Base-by-base conservation (phyloP, 2,329 filamentous ascomycete species). In the Zasmidium citrigriseum region DNA sequence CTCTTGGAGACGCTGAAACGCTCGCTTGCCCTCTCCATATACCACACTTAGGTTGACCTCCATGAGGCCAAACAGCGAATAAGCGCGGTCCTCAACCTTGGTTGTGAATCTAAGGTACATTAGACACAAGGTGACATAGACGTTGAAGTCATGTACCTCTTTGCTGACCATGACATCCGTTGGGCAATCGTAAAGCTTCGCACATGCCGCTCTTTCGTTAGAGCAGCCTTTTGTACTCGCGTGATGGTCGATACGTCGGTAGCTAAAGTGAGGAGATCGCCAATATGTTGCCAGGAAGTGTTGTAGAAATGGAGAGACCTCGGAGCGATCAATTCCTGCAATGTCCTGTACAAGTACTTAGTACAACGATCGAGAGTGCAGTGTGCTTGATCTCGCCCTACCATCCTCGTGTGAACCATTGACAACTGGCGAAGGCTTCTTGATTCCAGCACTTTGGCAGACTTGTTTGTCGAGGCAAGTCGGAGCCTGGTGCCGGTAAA, bases 11-110 rank as follows among this genome's bases (percentile, higher is more conserved):
- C 60, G 44, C 11, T 49, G 23, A 21, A 63, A 63, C 3, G 60
- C 60, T 21, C 50, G 41, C 14, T 57, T 27, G 10, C 59, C 55
- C 52, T 63, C 59, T 23, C 61, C 61, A 27, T 63, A 63, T 5
- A 62, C 22, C 1, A 63, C 21, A 14, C 59, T 46, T 55, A 63
- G 50, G 10, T 50, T 53, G 25, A 63, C 46, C 18, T 49, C 45
- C 46, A 63, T 57, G 18, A 63, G 52, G 16, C 61, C 61, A 2
- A 62, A 56, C 10, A 63, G 57, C 11, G 29, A 62, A 24, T 63
- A 62, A 24, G 59, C 61, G 16, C 50, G 24, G 45, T 63, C 56
- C 29, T 62, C 61, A 2, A 27, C 34, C 16, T 51, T 41, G 12
- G 55, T 70, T 1, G 70, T 70, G n/a, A n/a, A n/a, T n/a, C n/a